Evolutionary conservation across 2,329 filamentous ascomycete genomes (phyloP), one percentile per base, ranked within the genome.

Genomic region (Cladobotryum mycophilum): DNA sequence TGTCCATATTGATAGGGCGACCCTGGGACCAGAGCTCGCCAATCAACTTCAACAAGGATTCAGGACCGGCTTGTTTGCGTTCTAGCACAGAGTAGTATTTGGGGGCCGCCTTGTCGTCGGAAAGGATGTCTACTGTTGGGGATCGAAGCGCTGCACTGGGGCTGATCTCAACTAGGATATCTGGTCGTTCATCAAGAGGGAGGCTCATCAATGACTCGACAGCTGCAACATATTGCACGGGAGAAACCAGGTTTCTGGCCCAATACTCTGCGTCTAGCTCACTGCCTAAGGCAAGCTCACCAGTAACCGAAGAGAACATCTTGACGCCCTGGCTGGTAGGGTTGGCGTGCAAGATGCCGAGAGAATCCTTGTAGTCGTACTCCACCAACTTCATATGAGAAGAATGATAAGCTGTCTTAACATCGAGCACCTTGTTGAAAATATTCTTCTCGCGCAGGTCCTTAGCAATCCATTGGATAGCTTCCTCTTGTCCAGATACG

Each of bases 401-500:
- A 1, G 73, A 75, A 52, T 76, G 73, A 41, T 76, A 76, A 1
- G 73, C 71, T 3, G 66, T 61, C 5, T 64, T 59, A 12, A 75
- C 69, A 2, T 64, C 55, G 7, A 76, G 61, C 1, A 67, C 51
- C 4, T 65, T 65, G 43, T 64, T 62, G 38, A 70, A 70, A 5
- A 74, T 53, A 0, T 53, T 60, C 35, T 58, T 64, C 0, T 51
- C 49, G 12, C 58, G 54, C 15, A 75, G 56, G 9, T 71, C 62
- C 3, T 59, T 54, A 3, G 61, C 58, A 42, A 73, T 61, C 5
- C 50, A 45, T 0, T 63, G 45, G 17, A 74, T 62, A 14, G 62
- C 61, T 2, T 61, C 57, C 1, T 53, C 52, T 22, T 66, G 62
- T 1, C 74, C 74, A 2, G 74, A 76, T 4, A 77, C 55, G 0